These are phyloP conservation scores for Botrytis tulipae DNA, from an alignment of 2,329 filamentous ascomycete species.

Conservation along the genomic window DNA sequence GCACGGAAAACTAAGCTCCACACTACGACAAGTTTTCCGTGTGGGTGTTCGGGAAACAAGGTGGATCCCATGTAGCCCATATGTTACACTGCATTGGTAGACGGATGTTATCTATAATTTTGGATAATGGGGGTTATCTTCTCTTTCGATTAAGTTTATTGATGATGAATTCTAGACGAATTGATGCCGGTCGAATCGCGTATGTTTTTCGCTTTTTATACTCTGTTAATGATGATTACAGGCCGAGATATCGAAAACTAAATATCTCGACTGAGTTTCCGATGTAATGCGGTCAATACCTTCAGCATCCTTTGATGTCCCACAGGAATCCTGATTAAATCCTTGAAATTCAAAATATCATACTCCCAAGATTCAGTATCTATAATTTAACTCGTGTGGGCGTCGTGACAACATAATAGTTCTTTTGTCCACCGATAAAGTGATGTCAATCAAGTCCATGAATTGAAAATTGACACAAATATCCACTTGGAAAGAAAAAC, in stretches of 20 bases:
- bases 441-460: neutral
- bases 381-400: neutral
- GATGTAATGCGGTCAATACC: neutral
- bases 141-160: neutral
- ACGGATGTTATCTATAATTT: neutral
- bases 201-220: neutral
- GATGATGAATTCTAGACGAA: neutral
- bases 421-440: neutral
- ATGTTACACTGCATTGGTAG: neutral
- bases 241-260: neutral
- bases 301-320: neutral
- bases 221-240: neutral
- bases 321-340: neutral
- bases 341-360: too few species aligned
- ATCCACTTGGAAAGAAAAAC: rapidly evolving
- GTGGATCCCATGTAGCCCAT: neutral
- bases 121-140: neutral
- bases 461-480: neutral
- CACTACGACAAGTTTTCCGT: neutral
- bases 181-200: too few species aligned
- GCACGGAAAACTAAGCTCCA: neutral
- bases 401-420: neutral
- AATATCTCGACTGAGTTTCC: too few species aligned
- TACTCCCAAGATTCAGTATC: neutral
- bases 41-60: neutral